A percentile compares a stretch with the other conserved stretches of the same genome.
Evolutionary conservation across 768 basidiomycete genomes (phyloP).

Genomic region (Nidula microcarpa): DNA sequence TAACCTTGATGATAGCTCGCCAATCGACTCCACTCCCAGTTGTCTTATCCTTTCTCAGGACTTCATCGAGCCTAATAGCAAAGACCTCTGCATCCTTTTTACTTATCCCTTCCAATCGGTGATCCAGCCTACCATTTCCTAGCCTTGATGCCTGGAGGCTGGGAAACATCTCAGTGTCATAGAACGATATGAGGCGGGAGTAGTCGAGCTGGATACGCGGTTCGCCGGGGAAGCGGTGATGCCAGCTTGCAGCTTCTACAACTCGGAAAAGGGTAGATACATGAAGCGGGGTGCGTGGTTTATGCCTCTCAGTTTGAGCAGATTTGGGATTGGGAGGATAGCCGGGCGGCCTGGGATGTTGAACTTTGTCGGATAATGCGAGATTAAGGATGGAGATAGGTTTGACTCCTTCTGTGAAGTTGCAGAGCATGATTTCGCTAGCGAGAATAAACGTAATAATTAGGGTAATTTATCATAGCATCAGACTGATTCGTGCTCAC

Average conservation of each 20-base stretch:
- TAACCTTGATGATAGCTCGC: constrained; percentile 21
- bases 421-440: constrained; percentile 33
- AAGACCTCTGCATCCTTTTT: constrained; percentile 10
- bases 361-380: constrained; percentile 30
- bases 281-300: background rate
- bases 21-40: constrained; percentile 29
- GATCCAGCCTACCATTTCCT: constrained; percentile 13
- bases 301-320: background rate
- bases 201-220: constrained; percentile 28
- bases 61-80: constrained; percentile 1
- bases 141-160: constrained; percentile 18
- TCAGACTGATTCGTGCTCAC: constrained; percentile 9
- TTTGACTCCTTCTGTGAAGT: constrained; percentile 22
- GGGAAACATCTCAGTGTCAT: constrained; percentile 22
- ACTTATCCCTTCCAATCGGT: constrained; percentile 20
- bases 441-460: constrained; percentile 17
- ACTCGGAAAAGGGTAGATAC: background rate
- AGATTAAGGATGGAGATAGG: constrained; percentile 10
- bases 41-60: constrained; percentile 10
- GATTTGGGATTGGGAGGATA: background rate
- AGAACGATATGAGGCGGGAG: constrained; percentile 29
- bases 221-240: constrained; percentile 29
- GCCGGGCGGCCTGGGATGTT: background rate
- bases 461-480: background rate
- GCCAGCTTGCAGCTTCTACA: constrained; percentile 24